Evolutionary conservation across 164 flowering plant genomes (phyloP), one percentile per base, ranked within the genome.

Genomic region (Echeveria elegans): DNA sequence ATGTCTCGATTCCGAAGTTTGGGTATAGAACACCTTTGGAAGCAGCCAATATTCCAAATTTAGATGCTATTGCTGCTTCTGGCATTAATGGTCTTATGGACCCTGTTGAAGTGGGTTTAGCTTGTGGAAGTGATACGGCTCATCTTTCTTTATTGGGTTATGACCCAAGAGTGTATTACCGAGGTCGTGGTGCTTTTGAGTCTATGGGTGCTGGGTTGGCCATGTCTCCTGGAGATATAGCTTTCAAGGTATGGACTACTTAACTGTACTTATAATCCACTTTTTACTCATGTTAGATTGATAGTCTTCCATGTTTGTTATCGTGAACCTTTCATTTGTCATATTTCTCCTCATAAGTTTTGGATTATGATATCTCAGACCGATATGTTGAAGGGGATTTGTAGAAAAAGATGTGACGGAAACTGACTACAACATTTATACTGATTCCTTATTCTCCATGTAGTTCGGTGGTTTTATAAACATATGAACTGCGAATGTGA

Each of bases 161-260:
- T 75, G 85, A 93, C 70, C 98, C 98, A 10, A 82, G 88, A 76
- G 81, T 87, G 1, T 93, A 88, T 77, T 94, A 91, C 73, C 83
- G 93, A 16, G 98, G 98, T 48, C 83, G 97, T 41, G 98, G 98
- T 68, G 93, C 98, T 1, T 94, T 94, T 78, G 98, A 94, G 78
- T 91, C 96, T 32, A 94, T 94, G 98, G 97, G 98, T 65, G 95
- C 98, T 69, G 98, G 98, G 38, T 77, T 94, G 77, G 97, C 87
- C 4, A 94, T 94, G 98, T 83, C 90, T 23, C 98, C 98, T 34
- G 97, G 98, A 29, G 98, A 94, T 80, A 91, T 94, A 75, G 98
- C 98, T 19, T 94, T 94, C 77, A 94, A 94, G 85, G 98, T 40
- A 40, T 15, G 11, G 8, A 40, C 45, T 40, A 40, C 11, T 11